Percentiles rank a stretch among this genome's conserved stretches.
Conservation (phyloP, 2,329 filamentous ascomycete genomes). For the Fusarium sp. region DNA sequence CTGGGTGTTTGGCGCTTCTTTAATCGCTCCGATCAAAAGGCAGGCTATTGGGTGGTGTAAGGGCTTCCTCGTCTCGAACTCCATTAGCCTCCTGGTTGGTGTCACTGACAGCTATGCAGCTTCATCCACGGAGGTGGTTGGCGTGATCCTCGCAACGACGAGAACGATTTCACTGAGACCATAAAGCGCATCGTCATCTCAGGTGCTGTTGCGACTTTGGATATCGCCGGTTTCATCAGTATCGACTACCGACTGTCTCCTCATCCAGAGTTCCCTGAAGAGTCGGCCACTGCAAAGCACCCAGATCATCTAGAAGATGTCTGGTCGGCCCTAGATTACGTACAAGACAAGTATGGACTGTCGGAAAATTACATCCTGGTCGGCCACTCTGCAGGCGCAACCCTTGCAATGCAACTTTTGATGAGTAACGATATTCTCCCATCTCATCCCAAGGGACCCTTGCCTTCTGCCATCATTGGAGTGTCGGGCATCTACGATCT, state of each 20-base stretch:
- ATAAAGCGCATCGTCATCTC: conserved; percentile 57
- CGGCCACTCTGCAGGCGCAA: conserved; percentile 74
- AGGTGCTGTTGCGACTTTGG: conserved; percentile 42
- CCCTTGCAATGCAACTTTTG: conserved; percentile 71
- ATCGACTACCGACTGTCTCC: conserved; percentile 73
- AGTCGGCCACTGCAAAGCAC: conserved; percentile 59
- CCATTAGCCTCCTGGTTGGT: neutral
- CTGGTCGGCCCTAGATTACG: conserved; percentile 61
- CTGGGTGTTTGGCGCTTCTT: conserved; percentile 59
- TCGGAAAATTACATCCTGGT: conserved; percentile 66
- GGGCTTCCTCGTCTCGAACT: conserved; percentile 21
- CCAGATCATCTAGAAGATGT: conserved; percentile 72
- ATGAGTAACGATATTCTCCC: conserved; percentile 56
- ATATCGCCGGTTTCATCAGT: conserved; percentile 72
- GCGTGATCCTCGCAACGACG: conserved; percentile 67
- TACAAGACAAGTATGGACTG: conserved; percentile 61
- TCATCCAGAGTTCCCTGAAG: conserved; percentile 59
- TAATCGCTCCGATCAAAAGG: conserved; percentile 30
- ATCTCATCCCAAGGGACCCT: conserved; percentile 46
- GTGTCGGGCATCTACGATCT: conserved; percentile 77
- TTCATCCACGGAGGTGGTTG: conserved; percentile 74
- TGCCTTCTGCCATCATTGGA: conserved; percentile 68
- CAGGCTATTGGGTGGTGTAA: conserved; percentile 55
- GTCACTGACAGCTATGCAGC: conserved; percentile 46
- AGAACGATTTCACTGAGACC: conserved; percentile 60